A percentile compares a stretch with the other conserved stretches of the same genome.
Conservation (phyloP, 2,329 filamentous ascomycete genomes). For the Thielaviopsis musarum region DNA sequence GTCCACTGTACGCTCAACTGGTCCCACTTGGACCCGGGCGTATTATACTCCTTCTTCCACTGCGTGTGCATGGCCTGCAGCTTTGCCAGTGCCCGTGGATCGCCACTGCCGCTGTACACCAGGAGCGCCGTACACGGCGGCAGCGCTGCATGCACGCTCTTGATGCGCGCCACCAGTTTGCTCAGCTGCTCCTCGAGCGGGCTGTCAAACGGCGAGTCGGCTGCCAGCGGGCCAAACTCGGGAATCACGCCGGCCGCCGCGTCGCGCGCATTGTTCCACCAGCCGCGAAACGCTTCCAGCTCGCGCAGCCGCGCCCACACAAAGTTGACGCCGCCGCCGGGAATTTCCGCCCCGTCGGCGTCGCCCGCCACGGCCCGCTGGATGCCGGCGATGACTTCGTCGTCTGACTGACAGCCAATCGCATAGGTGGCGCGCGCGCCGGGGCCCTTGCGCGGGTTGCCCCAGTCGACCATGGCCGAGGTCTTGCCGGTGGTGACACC, state of each 20-base stretch:
- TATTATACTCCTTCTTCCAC: slow-evolving; percentile 48
- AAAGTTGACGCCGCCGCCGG: slow-evolving; percentile 46
- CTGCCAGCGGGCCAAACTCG: slow-evolving; percentile 11
- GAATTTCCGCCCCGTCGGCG: slow-evolving; percentile 37
- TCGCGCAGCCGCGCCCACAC: slow-evolving; percentile 50
- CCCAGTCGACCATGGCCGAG: slow-evolving; percentile 77
- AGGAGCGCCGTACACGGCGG: slow-evolving; percentile 50
- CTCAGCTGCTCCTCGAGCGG: slow-evolving; percentile 30
- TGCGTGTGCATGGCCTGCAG: slow-evolving; percentile 42
- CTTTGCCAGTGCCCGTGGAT: slow-evolving; percentile 48
- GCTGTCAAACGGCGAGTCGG: slow-evolving; percentile 12
- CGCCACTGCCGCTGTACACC: slow-evolving; percentile 48
- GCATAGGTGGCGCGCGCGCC: slow-evolving; percentile 38
- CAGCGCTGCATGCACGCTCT: slow-evolving; percentile 37
- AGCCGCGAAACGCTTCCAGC: slow-evolving; percentile 47
- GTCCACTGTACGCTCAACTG: slow-evolving; percentile 51
- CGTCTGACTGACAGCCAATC: slow-evolving; percentile 41
- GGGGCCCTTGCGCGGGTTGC: slow-evolving; percentile 48
- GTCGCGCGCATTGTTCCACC: slow-evolving; percentile 45
- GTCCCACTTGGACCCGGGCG: slow-evolving; percentile 47
- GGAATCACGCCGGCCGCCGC: slow-evolving; percentile 17
- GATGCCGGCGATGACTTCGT: slow-evolving; percentile 37
- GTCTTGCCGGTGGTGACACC: slow-evolving; percentile 40
- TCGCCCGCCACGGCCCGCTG: slow-evolving; percentile 44
- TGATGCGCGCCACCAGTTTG: slow-evolving; percentile 31